Evolutionary conservation across 2,329 filamentous ascomycete genomes (phyloP), one percentile per base, ranked within the genome.

Genomic region (Thelonectria blattea): DNA sequence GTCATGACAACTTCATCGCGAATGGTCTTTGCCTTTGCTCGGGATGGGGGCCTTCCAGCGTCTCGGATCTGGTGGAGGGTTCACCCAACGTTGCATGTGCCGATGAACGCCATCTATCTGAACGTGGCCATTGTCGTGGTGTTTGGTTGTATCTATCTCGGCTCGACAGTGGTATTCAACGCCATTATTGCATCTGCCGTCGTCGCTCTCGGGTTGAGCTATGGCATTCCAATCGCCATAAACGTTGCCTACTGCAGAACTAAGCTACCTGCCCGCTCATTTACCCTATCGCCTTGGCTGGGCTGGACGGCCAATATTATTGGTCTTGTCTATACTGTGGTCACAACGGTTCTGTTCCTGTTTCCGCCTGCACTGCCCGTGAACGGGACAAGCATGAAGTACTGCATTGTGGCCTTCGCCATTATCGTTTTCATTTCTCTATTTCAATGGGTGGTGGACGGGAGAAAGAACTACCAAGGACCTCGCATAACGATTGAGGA

Each of bases 151-250:
- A 88, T 92, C 62, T 90, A 91, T 72, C 80, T 92, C 3, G 89
- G 88, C 0, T 90, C 87, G 2, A 79, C 76, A 0, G 67, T 62
- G 60, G 89, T 89, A 0, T 91, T 92, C 75, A 91, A 89, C 43
- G 89, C 89, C 14, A 90, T 92, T 66, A 82, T 90, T 1, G 86
- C 88, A 0, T 85, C 89, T 0, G 89, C 88, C 0, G 90, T 93
- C 0, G 89, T 92, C 8, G 85, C 89, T 1, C 81, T 93, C 0
- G 86, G 88, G 7, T 77, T 93, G 5, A 89, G 88, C 2, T 93
- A 93, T 66, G 90, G 85, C 6, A 91, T 93, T 41, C 91, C 91
- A 0, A 85, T 91, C 48, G 80, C 84, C 0, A 86, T 93, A 65
- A 91, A 92, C 68, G 83, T 86, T 56, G 72, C 90, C 4, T 84